Conservation (phyloP, 352 stramenopile species). For the Hyaloperonospora arabidopsidis region DNA sequence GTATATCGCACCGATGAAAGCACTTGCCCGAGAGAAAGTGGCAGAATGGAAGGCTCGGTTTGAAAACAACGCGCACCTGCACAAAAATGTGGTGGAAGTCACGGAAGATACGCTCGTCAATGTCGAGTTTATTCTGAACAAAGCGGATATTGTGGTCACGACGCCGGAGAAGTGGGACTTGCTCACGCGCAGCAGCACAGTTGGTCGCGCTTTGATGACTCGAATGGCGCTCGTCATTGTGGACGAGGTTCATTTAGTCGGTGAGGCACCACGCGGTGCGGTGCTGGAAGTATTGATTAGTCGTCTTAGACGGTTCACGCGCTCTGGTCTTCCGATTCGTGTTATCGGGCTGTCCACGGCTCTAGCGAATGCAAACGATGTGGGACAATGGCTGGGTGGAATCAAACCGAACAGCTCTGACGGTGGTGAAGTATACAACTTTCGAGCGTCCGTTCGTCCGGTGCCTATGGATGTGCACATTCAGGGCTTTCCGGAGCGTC, state of each 20-base stretch:
- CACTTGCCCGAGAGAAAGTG: conserved; percentile 93
- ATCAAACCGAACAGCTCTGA: conserved; percentile 25
- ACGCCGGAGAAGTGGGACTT: conserved; percentile 98
- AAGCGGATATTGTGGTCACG: conserved; percentile 94
- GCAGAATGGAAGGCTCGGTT: conserved; percentile 94
- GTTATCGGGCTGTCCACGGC: conserved; percentile 95
- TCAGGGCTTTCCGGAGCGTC: conserved; percentile 92
- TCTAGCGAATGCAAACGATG: conserved; percentile 92
- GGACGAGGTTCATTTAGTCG: conserved; percentile 97
- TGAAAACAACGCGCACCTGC: conserved; percentile 65
- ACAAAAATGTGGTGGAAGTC: conserved; percentile 93
- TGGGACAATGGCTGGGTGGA: conserved; percentile 96
- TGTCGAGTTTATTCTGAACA: conserved; percentile 77
- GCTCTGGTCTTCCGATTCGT: conserved; percentile 55
- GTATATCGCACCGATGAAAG: conserved; percentile 97
- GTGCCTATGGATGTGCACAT: conserved; percentile 96
- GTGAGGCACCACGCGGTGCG: conserved; percentile 89
- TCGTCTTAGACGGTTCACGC: conserved; percentile 69
- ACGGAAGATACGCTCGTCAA: conserved; percentile 96
- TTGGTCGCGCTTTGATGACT: conserved; percentile 59
- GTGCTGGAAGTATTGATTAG: conserved; percentile 89
- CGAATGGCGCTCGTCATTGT: conserved; percentile 89
- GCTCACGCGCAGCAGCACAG: conserved; percentile 87
- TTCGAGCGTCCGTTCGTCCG: conserved; percentile 91
- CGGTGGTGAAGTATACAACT: conserved; percentile 88